Conservation (phyloP, 2,329 filamentous ascomycete species). For the Diaporthe vaccinii region DNA sequence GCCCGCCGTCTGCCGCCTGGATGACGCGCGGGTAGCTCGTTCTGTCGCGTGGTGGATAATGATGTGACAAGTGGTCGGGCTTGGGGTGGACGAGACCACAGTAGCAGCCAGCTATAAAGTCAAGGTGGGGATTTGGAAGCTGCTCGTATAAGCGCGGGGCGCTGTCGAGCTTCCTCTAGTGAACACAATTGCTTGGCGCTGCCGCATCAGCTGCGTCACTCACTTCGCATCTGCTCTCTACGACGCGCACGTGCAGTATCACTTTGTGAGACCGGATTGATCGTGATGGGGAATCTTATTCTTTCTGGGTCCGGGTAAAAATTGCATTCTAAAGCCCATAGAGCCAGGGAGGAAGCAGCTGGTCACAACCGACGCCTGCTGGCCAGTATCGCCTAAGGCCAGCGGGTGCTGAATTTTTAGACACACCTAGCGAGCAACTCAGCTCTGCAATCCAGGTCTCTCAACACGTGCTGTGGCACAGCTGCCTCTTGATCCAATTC, state of each 20-base stretch:
- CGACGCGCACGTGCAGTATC: conserved; percentile 16
- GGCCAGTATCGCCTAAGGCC: background rate
- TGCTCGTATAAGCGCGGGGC: conserved; percentile 19
- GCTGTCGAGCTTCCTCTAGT: background rate
- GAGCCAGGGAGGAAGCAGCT: background rate
- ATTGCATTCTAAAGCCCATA: background rate
- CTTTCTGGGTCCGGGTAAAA: too few species aligned
- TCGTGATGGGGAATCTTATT: too few species aligned
- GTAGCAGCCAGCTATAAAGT: conserved; percentile 10
- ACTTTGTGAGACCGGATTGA: background rate
- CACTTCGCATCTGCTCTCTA: conserved; percentile 6
- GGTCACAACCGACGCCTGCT: too few species aligned
- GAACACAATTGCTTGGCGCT: conserved; percentile 2
- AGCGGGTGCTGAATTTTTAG: background rate
- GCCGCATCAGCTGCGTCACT: background rate
- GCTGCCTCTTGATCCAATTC: background rate
- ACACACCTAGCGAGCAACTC: background rate
- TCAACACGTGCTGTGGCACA: background rate
- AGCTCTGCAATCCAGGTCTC: background rate
- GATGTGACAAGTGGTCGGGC: conserved; percentile 17
- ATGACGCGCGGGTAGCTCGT: conserved; percentile 17
- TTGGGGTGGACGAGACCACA: conserved; percentile 9
- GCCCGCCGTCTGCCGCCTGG: conserved; percentile 26
- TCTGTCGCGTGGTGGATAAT: conserved; percentile 4
- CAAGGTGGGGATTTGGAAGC: conserved; percentile 25